A percentile compares a stretch with the other conserved stretches of the same genome.
These are phyloP conservation scores for Sanghuangporus baumii DNA, from an alignment of 1,284 basidiomycete genomes.

Conservation along the genomic window DNA sequence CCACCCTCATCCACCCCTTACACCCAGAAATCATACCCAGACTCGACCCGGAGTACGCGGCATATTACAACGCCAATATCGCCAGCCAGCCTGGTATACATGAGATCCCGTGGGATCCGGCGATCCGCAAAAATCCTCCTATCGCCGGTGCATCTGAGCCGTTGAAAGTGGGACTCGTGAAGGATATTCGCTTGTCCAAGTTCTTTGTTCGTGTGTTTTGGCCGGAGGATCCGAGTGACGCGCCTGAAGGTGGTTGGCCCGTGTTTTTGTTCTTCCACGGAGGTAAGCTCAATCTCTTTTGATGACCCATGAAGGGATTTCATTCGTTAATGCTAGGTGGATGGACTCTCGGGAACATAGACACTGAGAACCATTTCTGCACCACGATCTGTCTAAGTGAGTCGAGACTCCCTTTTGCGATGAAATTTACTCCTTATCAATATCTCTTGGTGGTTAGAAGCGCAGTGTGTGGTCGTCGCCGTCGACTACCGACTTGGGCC, in stretches of 20 bases:
- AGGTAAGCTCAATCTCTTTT: constrained; percentile 30
- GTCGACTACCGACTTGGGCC: constrained; percentile 75
- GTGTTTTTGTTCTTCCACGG: constrained; percentile 59
- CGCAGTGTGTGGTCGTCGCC: constrained; percentile 45
- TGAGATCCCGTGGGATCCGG: constrained; percentile 53
- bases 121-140: constrained; percentile 45
- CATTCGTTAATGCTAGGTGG: constrained; percentile 40
- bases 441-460: constrained; percentile 31
- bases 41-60: constrained; percentile 59
- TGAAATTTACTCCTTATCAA: constrained; percentile 17
- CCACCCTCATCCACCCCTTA: constrained; percentile 38
- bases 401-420: constrained; percentile 5
- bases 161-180: constrained; percentile 44
- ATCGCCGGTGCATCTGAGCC: constrained; percentile 53
- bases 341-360: constrained; percentile 63
- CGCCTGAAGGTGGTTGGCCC: constrained; percentile 51
- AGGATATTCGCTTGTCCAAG: constrained; percentile 43
- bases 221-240: constrained; percentile 37
- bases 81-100: constrained; percentile 43
- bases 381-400: constrained; percentile 53
- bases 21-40: constrained; percentile 50
- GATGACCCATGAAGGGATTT: background rate
- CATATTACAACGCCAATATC: constrained; percentile 46
- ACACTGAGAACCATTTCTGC: constrained; percentile 51
- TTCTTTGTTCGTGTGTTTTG: constrained; percentile 52